A percentile compares a stretch with the other conserved stretches of the same genome.
Conservation (phyloP, 1,139 yeast genomes). For the Suhomyces bribrorum region DNA sequence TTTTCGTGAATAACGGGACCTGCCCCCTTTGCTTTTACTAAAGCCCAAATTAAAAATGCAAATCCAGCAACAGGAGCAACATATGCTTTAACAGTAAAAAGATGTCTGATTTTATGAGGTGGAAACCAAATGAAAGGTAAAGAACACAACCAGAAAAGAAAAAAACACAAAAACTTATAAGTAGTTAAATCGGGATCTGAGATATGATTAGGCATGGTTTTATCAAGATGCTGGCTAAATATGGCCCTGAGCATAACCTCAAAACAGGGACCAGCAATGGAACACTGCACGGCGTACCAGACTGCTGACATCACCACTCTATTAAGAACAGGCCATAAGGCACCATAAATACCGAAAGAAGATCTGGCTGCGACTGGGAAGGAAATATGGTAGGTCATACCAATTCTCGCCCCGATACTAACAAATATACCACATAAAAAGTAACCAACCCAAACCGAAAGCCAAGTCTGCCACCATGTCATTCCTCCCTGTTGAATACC, state of each 20-base stretch:
- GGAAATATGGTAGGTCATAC: conserved; percentile 72
- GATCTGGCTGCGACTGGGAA: conserved; percentile 77
- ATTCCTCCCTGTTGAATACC: conserved; percentile 69
- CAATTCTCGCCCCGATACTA: conserved; percentile 65
- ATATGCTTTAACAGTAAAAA: conserved; percentile 76
- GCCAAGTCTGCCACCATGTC: conserved; percentile 90
- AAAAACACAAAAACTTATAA: conserved; percentile 69
- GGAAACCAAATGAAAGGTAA: conserved; percentile 80
- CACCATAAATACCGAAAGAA: conserved; percentile 75
- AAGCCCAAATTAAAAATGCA: conserved; percentile 77
- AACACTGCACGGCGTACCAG: conserved; percentile 84
- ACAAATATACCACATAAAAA: conserved; percentile 62
- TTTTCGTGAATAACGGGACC: conserved; percentile 65
- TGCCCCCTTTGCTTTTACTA: conserved; percentile 71
- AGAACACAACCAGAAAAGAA: conserved; percentile 74
- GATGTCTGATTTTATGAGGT: conserved; percentile 78
- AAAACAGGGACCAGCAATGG: conserved; percentile 82
- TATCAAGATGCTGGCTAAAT: conserved; percentile 59
- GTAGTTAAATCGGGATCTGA: conserved; percentile 59
- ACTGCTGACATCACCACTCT: conserved; percentile 81
- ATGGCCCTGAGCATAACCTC: conserved; percentile 68
- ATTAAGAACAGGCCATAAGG: conserved; percentile 77
- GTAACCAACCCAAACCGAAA: conserved; percentile 79
- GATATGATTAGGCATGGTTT: conserved; percentile 52
- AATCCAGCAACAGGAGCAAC: conserved; percentile 80